These are phyloP conservation scores for Ascosphaera apis DNA, from an alignment of 2,329 filamentous ascomycete species.

Conservation along the genomic window DNA sequence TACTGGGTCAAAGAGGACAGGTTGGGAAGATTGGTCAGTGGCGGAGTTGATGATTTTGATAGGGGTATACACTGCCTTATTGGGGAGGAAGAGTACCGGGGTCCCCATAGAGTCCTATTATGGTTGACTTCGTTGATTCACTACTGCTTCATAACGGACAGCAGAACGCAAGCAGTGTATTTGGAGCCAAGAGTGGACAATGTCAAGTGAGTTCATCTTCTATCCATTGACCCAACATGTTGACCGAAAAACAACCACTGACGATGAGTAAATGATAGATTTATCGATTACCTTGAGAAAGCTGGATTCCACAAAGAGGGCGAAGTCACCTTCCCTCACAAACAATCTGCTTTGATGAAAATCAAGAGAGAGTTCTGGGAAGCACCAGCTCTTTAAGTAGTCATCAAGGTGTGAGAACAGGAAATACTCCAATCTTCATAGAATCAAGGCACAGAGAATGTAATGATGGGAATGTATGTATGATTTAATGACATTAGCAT, in stretches of 20 bases:
- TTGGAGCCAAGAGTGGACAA: constrained; percentile 88
- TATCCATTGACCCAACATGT: background rate
- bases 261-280: constrained; percentile 21
- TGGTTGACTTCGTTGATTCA: constrained; percentile 83
- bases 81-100: constrained; percentile 78
- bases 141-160: constrained; percentile 55
- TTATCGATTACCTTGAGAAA: constrained; percentile 46
- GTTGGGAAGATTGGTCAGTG: constrained; percentile 44
- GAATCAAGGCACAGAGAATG: too few relatives aligned
- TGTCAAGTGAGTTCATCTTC: constrained; percentile 37
- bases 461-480: too few relatives aligned
- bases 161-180: constrained; percentile 59
- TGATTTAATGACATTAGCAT: background rate
- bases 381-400: constrained; percentile 36
- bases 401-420: background rate
- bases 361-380: constrained; percentile 61
- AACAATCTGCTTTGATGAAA: constrained; percentile 71
- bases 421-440: too few relatives aligned
- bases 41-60: constrained; percentile 54
- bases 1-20: constrained; percentile 95
- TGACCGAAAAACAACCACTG: constrained; percentile 1
- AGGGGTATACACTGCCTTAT: constrained; percentile 72
- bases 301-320: constrained; percentile 69
- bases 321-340: constrained; percentile 73
- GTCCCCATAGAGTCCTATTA: constrained; percentile 46